Percentiles rank a stretch among this genome's conserved stretches.
Evolutionary conservation across 768 basidiomycete genomes (phyloP).

Genomic region (Amanita rimosa): DNA sequence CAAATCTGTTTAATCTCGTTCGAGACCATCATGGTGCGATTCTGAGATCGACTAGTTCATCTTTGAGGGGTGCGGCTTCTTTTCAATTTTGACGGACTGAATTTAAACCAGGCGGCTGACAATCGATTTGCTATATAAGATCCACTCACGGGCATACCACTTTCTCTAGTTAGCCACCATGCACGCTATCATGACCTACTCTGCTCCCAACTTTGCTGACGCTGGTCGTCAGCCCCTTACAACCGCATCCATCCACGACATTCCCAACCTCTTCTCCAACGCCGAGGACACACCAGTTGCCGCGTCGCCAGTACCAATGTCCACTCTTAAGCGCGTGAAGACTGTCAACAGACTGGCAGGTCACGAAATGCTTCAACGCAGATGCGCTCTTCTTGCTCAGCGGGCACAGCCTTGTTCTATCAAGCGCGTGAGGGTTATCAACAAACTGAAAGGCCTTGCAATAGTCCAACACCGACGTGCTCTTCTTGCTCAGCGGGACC

Average conservation of each 20-base stretch:
- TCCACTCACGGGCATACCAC: not conserved
- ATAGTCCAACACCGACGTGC: too few relatives aligned
- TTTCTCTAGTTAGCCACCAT: not conserved
- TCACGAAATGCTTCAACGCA: not conserved
- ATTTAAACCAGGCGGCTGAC: too few relatives aligned
- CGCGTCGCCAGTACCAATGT: not conserved
- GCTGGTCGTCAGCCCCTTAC: not conserved
- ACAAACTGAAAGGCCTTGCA: too few relatives aligned
- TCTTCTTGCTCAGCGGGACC: too few relatives aligned
- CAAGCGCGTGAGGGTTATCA: not conserved
- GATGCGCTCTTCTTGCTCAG: not conserved
- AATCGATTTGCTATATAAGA: not conserved
- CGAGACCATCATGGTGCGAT: too few relatives aligned
- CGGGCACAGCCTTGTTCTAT: not conserved
- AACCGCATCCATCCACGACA: not conserved
- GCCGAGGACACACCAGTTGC: not conserved
- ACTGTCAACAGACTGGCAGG: not conserved
- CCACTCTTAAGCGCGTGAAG: too few relatives aligned
- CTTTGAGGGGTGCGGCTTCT: too few relatives aligned
- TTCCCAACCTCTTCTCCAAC: not conserved
- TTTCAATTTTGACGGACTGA: too few relatives aligned
- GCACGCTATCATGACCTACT: not conserved
- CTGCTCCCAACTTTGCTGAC: not conserved
- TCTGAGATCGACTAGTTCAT: too few relatives aligned
- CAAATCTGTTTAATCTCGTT: not conserved